Evolutionary conservation across 805 yeast genomes (phyloP).

Genomic region (Metschnikowia continentalis): DNA sequence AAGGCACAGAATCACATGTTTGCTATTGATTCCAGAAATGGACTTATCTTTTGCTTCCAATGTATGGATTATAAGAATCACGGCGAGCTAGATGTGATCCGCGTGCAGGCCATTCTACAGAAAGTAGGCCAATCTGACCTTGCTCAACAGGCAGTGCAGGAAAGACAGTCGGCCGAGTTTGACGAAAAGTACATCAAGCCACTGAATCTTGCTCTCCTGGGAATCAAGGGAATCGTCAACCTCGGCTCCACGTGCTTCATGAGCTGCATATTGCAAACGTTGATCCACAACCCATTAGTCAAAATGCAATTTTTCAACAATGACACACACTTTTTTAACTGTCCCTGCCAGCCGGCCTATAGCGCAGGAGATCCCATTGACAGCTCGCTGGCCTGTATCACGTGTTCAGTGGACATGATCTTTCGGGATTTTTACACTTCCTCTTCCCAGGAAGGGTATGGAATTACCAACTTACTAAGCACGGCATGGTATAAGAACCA

Average conservation of each 20-base stretch:
- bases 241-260: constrained; percentile 98
- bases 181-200: constrained; percentile 31
- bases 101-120: constrained; percentile 24
- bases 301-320: constrained; percentile 67
- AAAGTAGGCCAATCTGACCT: neutral
- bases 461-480: constrained; percentile 74
- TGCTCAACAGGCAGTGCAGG: constrained; percentile 5
- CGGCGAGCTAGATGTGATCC: constrained; percentile 49
- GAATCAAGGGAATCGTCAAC: constrained; percentile 83
- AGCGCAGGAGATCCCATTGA: constrained; percentile 20
- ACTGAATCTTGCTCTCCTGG: constrained; percentile 57
- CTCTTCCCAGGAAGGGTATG: constrained; percentile 60
- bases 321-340: constrained; percentile 61
- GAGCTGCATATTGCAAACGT: constrained; percentile 85
- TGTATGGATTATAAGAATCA: constrained; percentile 73
- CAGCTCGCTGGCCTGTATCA: constrained; percentile 52
- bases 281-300: constrained; percentile 86
- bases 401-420: constrained; percentile 81
- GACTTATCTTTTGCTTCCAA: constrained; percentile 71
- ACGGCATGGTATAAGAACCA: constrained; percentile 86
- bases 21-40: constrained; percentile 60
- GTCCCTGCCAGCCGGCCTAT: constrained; percentile 34
- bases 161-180: constrained; percentile 3
- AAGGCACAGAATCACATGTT: constrained; percentile 32
- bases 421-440: constrained; percentile 72